A percentile compares a stretch with the other conserved stretches of the same genome.
Evolutionary conservation across 441 rosid species (phyloP).

Genomic region (Pelargonium australe): DNA sequence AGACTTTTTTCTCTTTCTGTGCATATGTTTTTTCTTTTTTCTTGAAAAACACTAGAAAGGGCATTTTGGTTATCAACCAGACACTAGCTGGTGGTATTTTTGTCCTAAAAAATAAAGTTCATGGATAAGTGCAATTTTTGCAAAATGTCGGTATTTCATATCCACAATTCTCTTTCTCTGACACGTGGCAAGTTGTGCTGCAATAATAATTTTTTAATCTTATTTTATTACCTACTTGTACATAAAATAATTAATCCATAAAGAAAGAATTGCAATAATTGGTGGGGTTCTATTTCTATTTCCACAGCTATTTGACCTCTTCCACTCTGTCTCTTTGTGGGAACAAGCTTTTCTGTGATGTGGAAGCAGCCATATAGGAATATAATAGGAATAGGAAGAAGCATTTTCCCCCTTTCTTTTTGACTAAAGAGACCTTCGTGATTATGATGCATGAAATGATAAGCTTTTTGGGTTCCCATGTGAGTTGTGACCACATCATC

Average conservation of each 20-base stretch:
- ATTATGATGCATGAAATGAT: constrained; percentile 23
- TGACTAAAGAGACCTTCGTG: not conserved
- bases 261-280: not conserved
- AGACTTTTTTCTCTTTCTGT: not conserved
- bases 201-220: constrained; percentile 27
- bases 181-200: constrained; percentile 33
- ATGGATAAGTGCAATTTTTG: constrained; percentile 18
- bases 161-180: constrained; percentile 28
- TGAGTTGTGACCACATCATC: not conserved
- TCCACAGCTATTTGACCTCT: constrained; percentile 4
- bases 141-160: constrained; percentile 19
- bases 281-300: constrained; percentile 8
- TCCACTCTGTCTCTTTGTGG: constrained; percentile 7
- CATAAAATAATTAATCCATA: not conserved
- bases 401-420: not conserved
- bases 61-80: constrained; percentile 15
- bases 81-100: not conserved
- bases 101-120: constrained; percentile 6
- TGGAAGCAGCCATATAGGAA: constrained; percentile 14
- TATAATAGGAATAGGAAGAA: not conserved
- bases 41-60: not conserved
- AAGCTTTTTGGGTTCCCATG: not conserved
- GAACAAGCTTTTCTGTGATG: not conserved
- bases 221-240: constrained; percentile 7
- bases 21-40: not conserved